Percentiles rank a stretch among this genome's conserved stretches.
These are phyloP conservation scores for Aspergillus tamarii DNA, from an alignment of 2,329 filamentous ascomycete genomes.

Conservation along the genomic window DNA sequence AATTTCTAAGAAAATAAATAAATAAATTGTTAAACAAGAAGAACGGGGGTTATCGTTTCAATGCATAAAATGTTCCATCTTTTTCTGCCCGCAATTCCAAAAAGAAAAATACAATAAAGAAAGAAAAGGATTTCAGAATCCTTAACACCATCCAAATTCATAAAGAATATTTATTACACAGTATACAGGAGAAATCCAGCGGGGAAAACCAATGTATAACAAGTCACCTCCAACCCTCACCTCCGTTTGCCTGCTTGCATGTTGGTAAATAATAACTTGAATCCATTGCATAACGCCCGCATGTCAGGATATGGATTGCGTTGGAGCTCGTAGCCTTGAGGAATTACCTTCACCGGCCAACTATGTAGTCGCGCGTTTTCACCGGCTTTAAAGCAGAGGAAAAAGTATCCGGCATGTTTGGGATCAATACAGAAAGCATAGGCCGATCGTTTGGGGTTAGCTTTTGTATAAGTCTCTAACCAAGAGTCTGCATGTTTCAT, in stretches of 20 bases:
- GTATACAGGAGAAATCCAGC: not conserved
- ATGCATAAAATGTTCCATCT: not conserved
- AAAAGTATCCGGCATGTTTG: constrained; percentile 92
- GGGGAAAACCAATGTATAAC: not conserved
- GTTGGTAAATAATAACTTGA: constrained; percentile 81
- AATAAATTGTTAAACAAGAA: not conserved
- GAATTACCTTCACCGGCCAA: constrained; percentile 88
- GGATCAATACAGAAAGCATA: constrained; percentile 96
- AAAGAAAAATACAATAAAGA: not conserved
- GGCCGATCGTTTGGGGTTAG: constrained; percentile 89
- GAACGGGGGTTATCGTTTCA: not conserved
- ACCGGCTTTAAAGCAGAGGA: constrained; percentile 93
- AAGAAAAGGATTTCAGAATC: not conserved
- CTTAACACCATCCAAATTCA: not conserved
- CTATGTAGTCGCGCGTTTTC: constrained; percentile 71
- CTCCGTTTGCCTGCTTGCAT: constrained; percentile 50
- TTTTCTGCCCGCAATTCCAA: constrained; percentile 1
- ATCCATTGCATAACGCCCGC: constrained; percentile 92
- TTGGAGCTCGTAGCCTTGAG: constrained; percentile 89
- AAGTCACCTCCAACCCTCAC: constrained; percentile 9
- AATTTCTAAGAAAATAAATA: not conserved
- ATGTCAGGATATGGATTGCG: constrained; percentile 92
- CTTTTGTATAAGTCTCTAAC: constrained; percentile 93
- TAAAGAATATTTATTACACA: not conserved
- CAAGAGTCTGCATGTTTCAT: constrained; percentile 71